A percentile compares a stretch with the other conserved stretches of the same genome.
Evolutionary conservation across 73 alveolate species (phyloP).

Genomic region (Tetrahymena borealis): DNA sequence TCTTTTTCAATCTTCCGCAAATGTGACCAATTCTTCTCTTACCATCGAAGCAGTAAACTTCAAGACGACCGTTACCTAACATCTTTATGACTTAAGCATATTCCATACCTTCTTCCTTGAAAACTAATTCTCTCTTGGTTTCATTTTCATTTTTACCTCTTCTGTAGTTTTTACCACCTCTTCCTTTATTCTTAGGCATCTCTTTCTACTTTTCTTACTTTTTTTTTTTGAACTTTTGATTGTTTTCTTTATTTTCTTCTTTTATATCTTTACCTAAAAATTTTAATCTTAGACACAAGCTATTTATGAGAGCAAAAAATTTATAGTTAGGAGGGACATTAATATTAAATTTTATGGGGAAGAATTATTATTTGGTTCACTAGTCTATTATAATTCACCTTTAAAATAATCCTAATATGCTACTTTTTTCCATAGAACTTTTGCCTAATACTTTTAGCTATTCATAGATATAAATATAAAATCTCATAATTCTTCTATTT

Average conservation of each 20-base stretch:
- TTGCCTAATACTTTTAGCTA: too few relatives aligned
- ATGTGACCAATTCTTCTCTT: conserved; percentile 89
- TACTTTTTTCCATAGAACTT: too few relatives aligned
- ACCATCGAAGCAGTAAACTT: conserved; percentile 84
- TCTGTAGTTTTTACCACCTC: conserved; percentile 98
- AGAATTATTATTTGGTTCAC: too few relatives aligned
- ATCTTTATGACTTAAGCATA: conserved; percentile 81
- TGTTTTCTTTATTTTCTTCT: background rate
- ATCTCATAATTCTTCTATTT: too few relatives aligned
- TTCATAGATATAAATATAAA: too few relatives aligned
- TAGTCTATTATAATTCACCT: too few relatives aligned
- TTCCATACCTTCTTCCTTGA: conserved; percentile 96
- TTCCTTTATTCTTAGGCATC: conserved; percentile 90
- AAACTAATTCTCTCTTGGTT: conserved; percentile 72
- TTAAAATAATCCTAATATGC: too few relatives aligned
- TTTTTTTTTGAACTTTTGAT: background rate
- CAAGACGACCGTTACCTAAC: conserved; percentile 94
- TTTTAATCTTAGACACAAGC: background rate
- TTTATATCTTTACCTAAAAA: background rate
- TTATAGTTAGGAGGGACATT: background rate
- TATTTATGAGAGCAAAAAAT: background rate
- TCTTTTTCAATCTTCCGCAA: conserved; percentile 89
- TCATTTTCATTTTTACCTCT: conserved; percentile 88
- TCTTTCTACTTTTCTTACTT: conserved; percentile 1
- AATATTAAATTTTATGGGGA: background rate